Evolutionary conservation across 2,329 filamentous ascomycete genomes (phyloP).

Genomic region (Phaeomoniella chlamydospora): DNA sequence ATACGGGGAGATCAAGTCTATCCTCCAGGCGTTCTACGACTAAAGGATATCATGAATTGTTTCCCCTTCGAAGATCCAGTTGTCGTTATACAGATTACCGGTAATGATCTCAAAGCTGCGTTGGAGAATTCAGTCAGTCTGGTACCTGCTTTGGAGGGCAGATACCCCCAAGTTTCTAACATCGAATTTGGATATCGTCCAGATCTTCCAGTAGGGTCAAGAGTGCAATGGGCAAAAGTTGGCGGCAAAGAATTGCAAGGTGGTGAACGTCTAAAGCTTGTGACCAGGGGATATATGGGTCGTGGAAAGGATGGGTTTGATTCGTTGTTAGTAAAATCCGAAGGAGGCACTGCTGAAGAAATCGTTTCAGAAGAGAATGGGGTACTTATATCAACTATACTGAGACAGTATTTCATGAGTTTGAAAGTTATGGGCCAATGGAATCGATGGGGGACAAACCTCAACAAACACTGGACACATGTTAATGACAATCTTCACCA

Average conservation of each 20-base stretch:
- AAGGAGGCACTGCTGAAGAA: slow-evolving; percentile 64
- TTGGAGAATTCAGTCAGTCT: slow-evolving; percentile 70
- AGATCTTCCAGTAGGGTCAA: slow-evolving; percentile 40
- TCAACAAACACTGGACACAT: slow-evolving; percentile 49
- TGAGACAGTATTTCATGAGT: slow-evolving; percentile 84
- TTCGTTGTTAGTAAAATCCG: slow-evolving; percentile 57
- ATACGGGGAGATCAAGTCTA: slow-evolving; percentile 84
- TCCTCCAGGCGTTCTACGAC: slow-evolving; percentile 58
- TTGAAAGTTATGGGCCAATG: slow-evolving; percentile 69
- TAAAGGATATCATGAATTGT: slow-evolving; percentile 76
- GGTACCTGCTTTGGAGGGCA: slow-evolving; percentile 70
- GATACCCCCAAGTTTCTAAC: slow-evolving; percentile 78
- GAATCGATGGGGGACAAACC: slow-evolving; percentile 52
- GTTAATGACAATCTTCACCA: slow-evolving; percentile 49
- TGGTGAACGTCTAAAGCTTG: slow-evolving; percentile 53
- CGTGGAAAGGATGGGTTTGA: slow-evolving; percentile 76
- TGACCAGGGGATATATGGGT: slow-evolving; percentile 78
- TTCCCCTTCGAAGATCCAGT: slow-evolving; percentile 90
- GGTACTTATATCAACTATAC: slow-evolving; percentile 69
- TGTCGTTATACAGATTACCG: slow-evolving; percentile 58
- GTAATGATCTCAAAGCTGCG: slow-evolving; percentile 60
- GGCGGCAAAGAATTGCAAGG: slow-evolving; percentile 46
- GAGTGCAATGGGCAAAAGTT: slow-evolving; percentile 50
- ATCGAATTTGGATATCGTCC: slow-evolving; percentile 64
- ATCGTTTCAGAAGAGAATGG: slow-evolving; percentile 77